Base-by-base conservation (phyloP, 768 basidiomycete species). In the Nidularia pulvinata region DNA sequence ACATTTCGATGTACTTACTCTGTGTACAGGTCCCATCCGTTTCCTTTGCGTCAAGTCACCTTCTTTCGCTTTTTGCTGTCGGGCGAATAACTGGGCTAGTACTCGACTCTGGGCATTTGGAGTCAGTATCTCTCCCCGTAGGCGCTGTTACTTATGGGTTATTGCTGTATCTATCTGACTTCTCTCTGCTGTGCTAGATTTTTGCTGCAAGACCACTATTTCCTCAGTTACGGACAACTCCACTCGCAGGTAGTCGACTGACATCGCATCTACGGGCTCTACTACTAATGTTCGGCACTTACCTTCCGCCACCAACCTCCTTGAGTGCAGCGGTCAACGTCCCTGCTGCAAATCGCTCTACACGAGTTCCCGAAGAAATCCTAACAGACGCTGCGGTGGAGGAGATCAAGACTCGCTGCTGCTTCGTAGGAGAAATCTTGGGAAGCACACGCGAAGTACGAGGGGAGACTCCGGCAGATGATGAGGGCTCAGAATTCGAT, bases 31-130 rank as follows among this genome's bases (percentile, higher is more conserved):
- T 97, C 32, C 96, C 95, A 6, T 94, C 93, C 6, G 80, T 99
- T 58, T 96, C 94, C 2, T 99, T 98, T 69, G 89, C 91, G 1
- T 88, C 92, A 13, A 89, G 92, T 52, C 93, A 93, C 60, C 72
- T 98, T 0, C 81, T 98, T 14, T 83, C 94, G 3, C 74, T 98
- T 11, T 78, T 97, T 55, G 86, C 94, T 2, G 84, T 86, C 6
- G 97, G 97, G 9, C 78, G 92, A 54, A 89, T 95, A 59, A 95
- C 95, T 1, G 97, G 96, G 5, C 82, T 99, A 11, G 96, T 98
- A 1, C 73, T 98, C 2, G 97, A 99, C 64, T 88, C 87, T 58
- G 97, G 97, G 1, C 88, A 96, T 66, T 78, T 96, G 3, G 97
- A 98, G 67, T 91, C 94, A 0, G 88, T 87, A 4, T 85, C 85